A percentile compares a stretch with the other conserved stretches of the same genome.
These are phyloP conservation scores for Bertia moriformis DNA, from an alignment of 2,329 filamentous ascomycete genomes.

Conservation along the genomic window DNA sequence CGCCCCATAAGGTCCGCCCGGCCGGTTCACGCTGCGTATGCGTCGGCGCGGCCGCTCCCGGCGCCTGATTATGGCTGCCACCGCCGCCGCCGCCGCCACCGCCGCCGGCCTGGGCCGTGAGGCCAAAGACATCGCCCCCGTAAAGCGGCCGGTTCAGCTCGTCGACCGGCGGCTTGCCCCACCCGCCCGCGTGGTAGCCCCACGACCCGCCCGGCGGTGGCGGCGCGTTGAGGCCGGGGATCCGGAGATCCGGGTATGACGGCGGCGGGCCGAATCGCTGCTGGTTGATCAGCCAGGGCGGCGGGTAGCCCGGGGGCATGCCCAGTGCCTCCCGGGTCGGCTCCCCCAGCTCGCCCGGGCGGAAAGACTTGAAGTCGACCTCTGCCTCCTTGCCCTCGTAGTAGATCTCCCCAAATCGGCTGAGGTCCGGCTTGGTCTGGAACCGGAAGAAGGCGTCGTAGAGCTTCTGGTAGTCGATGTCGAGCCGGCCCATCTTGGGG, in stretches of 20 bases:
- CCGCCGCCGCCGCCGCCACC: too few relatives aligned
- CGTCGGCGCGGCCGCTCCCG: constrained; percentile 19
- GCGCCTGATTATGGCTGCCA: constrained; percentile 13
- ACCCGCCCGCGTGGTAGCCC: constrained; percentile 91
- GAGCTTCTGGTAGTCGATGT: constrained; percentile 96
- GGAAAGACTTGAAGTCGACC: constrained; percentile 78
- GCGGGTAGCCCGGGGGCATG: constrained; percentile 82
- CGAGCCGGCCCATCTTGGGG: constrained; percentile 90
- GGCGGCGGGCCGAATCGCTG: constrained; percentile 87
- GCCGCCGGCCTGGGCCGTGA: constrained; percentile 28
- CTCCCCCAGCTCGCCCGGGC: constrained; percentile 79
- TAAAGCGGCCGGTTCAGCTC: constrained; percentile 84
- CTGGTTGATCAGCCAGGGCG: constrained; percentile 94
- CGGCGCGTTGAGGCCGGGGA: constrained; percentile 85
- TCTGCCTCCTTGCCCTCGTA: constrained; percentile 98
- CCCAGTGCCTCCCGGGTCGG: constrained; percentile 82
- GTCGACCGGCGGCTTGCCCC: constrained; percentile 88
- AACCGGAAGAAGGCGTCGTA: constrained; percentile 98
- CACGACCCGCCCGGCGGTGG: constrained; percentile 78
- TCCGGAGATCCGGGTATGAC: constrained; percentile 87
- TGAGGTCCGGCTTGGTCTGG: constrained; percentile 88
- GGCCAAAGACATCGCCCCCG: constrained; percentile 87
- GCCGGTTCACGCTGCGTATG: constrained; percentile 54
- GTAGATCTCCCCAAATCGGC: constrained; percentile 95
- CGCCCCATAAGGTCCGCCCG: constrained; percentile 82